phyloP scores from a whole-genome alignment of 2,329 filamentous ascomycete species.

The Stemphylium beticola region DNA sequence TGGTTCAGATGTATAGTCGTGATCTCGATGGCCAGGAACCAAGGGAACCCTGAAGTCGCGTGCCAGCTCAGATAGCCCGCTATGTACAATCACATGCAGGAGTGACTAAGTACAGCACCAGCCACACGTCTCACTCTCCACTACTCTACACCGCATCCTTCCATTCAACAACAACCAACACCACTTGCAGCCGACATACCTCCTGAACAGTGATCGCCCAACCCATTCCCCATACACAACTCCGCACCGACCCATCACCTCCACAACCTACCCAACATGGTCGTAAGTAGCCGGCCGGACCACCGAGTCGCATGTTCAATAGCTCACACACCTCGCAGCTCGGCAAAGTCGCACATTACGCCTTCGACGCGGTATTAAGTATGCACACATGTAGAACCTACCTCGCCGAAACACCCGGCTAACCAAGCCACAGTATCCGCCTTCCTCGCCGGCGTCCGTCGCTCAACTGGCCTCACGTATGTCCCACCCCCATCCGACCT shows the following conservation, averaged over 20 bases:
- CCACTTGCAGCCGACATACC: slow-evolving; percentile 9
- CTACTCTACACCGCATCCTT: slow-evolving; percentile 29
- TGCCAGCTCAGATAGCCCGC: slow-evolving; percentile 18
- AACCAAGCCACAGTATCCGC: slow-evolving; percentile 73
- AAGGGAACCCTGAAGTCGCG: slow-evolving; percentile 12
- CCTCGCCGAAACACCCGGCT: slow-evolving; percentile 14
- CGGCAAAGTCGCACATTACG: slow-evolving; percentile 91
- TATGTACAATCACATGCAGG: slow-evolving; percentile 31
- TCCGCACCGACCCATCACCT: slow-evolving; percentile 7
- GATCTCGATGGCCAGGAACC: slow-evolving; percentile 1
- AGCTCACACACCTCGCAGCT: slow-evolving; percentile 77
- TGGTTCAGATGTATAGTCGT: background rate
- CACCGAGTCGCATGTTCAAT: slow-evolving; percentile 25
- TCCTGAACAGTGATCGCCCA: slow-evolving; percentile 6
- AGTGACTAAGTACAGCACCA: slow-evolving; percentile 29
- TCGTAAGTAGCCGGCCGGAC: slow-evolving; percentile 42
- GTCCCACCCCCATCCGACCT: slow-evolving; percentile 41
- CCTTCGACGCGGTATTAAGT: slow-evolving; percentile 94
- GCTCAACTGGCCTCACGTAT: slow-evolving; percentile 97
- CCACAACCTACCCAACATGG: slow-evolving; percentile 35
- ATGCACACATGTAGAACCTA: slow-evolving; percentile 47
- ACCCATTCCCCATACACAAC: slow-evolving; percentile 6
- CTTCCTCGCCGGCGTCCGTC: slow-evolving; percentile 95
- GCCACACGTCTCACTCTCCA: slow-evolving; percentile 25
- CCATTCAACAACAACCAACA: slow-evolving; percentile 15